phyloP scores from a whole-genome alignment of 2,329 filamentous ascomycete species.

The Ascochyta clinopodiicola region DNA sequence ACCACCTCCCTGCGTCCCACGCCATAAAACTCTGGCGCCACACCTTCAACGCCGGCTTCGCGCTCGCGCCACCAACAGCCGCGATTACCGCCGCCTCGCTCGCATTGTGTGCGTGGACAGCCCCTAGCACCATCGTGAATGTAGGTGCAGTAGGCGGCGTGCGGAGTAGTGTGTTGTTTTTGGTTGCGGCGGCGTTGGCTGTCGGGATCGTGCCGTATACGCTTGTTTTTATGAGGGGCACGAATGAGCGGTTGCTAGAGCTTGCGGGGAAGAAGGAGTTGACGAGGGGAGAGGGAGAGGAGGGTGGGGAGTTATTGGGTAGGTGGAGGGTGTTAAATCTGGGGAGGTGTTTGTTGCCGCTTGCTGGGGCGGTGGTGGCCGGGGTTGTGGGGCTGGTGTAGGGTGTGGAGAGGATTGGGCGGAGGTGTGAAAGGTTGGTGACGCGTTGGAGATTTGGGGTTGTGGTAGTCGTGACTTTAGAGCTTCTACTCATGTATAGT shows the following conservation, averaged over 20 bases:
- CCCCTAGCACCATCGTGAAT: too few species aligned
- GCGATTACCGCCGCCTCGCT: neutral
- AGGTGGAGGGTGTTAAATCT: neutral
- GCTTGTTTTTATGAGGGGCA: neutral
- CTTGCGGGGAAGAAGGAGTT: neutral
- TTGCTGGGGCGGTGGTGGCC: neutral
- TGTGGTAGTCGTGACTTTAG: too few species aligned
- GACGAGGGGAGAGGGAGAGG: neutral
- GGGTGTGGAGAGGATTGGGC: too few species aligned
- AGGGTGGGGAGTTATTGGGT: neutral
- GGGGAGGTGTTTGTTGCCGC: conserved; percentile 4
- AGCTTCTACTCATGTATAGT: too few species aligned
- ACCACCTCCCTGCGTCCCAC: neutral
- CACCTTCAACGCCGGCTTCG: neutral
- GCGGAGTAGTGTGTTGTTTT: neutral
- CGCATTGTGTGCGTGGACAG: neutral
- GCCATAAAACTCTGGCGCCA: neutral
- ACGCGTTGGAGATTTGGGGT: too few species aligned
- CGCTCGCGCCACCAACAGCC: neutral
- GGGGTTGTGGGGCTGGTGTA: neutral
- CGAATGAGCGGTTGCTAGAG: neutral
- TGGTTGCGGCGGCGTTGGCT: neutral
- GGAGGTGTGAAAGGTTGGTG: too few species aligned
- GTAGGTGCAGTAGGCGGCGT: neutral
- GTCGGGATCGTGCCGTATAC: conserved; percentile 6